A percentile compares a stretch with the other conserved stretches of the same genome.
Evolutionary conservation across 2,329 filamentous ascomycete species (phyloP).

Genomic region (Cercospora janseana): DNA sequence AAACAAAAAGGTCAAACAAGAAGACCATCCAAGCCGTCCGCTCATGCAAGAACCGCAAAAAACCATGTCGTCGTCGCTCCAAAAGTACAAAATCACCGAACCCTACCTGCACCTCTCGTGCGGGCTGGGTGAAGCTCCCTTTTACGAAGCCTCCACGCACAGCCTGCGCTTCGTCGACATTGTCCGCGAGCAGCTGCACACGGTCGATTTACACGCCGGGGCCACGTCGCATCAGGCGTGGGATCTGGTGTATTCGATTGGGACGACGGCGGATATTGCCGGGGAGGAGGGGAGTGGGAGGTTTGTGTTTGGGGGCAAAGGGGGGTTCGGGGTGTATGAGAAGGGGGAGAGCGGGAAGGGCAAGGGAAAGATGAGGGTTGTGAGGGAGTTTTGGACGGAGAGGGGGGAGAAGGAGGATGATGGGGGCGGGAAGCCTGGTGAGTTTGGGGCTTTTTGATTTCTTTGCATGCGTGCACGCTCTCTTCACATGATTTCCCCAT

Average conservation of each 20-base stretch:
- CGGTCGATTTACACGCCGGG: conserved; percentile 63
- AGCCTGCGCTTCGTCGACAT: conserved; percentile 79
- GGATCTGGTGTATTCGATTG: conserved; percentile 58
- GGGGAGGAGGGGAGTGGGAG: conserved; percentile 58
- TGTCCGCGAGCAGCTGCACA: conserved; percentile 70
- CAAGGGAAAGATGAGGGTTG: conserved; percentile 56
- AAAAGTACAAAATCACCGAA: conserved; percentile 40
- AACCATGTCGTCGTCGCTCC: conserved; percentile 34
- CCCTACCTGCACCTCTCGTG: conserved; percentile 62
- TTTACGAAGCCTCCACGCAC: conserved; percentile 60
- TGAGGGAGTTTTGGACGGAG: conserved; percentile 57
- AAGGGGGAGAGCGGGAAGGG: too few species aligned
- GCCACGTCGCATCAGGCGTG: conserved; percentile 55
- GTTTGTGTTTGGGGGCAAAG: conserved; percentile 76
- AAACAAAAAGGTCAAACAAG: too few species aligned
- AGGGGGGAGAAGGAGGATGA: conserved; percentile 45
- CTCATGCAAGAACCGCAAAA: not conserved
- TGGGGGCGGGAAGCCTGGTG: conserved; percentile 31
- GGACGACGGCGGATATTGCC: conserved; percentile 71
- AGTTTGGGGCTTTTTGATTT: conserved; percentile 18
- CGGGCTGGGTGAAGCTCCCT: conserved; percentile 70
- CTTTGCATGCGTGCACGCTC: too few species aligned
- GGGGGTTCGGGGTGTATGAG: conserved; percentile 76
- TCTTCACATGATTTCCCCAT: too few species aligned
- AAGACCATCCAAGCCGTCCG: not conserved